Base-by-base conservation (phyloP, 345 rosid genomes). In the Rhodamnia rubescens region DNA sequence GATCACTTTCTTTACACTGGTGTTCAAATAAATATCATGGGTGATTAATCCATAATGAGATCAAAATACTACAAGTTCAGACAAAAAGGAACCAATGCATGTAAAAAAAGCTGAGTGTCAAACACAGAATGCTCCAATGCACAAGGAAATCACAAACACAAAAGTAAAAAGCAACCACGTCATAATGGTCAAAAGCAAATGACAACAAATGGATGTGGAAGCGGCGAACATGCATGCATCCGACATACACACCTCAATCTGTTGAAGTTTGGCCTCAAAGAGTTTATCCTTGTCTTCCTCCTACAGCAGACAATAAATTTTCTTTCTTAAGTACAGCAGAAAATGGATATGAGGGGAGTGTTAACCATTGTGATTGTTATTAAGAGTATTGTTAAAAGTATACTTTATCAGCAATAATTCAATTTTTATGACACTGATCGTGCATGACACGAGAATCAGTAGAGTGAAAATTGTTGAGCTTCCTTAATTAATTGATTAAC, bases 221-320 rank as follows among this genome's bases (percentile, higher is more conserved):
- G 83, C 42, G 81, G 82, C 15, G 1, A 29, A n/a, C 12, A 32
- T 55, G 82, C 51, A 42, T 10, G 53, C 54, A 75, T 85, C 47
- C 47, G 18, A 69, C 47, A 32, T 21, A 58, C 64, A 81, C 82
- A 96, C 99, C 98, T 97, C 98, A 86, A 96, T 97, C 90, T 95
- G 98, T 85, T 93, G 98, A 92, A 93, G 95, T 90, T 97, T 97
- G 86, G 96, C 92, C 88, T 95, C 98, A 86, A 96, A 91, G 84
- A 94, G 96, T 85, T 96, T 97, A 86, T 91, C 93, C 92, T 92
- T 91, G 84, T 94, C 97, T 89, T 96, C 96, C 90, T 95, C 96
- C 99, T 96, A 84, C 83, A 58, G 53, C 74, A 85, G n/a, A 86
- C 53, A 81, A 87, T 54, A 53, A 18, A 82, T 82, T 40, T n/a